A percentile compares a stretch with the other conserved stretches of the same genome.
Conservation (phyloP, 805 yeast genomes). For the Candida vaughaniae region DNA sequence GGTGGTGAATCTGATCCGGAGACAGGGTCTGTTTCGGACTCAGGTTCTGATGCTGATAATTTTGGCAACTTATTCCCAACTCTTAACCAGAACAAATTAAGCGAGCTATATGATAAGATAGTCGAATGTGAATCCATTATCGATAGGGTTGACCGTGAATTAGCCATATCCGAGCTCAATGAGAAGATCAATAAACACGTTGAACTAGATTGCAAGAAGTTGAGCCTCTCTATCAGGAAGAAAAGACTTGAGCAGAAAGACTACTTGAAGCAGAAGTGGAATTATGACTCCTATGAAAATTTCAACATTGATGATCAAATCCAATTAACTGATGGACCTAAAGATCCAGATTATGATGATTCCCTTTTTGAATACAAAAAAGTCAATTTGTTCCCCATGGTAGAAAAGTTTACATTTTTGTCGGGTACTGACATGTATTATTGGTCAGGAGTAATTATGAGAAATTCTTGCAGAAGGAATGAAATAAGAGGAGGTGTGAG, state of each 20-base stretch:
- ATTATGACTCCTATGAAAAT: conserved; percentile 38
- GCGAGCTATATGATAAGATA: conserved; percentile 32
- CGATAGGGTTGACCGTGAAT: conserved; percentile 30
- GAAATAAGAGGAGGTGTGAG: conserved; percentile 85
- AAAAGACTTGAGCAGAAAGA: conserved; percentile 32
- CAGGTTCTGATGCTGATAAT: conserved; percentile 14
- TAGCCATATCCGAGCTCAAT: conserved; percentile 30
- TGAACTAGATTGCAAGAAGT: conserved; percentile 30
- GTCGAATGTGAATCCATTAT: conserved; percentile 32
- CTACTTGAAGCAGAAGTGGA: conserved; percentile 35
- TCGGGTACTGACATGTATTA: conserved; percentile 81
- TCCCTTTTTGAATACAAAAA: conserved; percentile 46
- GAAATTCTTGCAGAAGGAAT: conserved; percentile 91
- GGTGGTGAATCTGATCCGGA: conserved; percentile 21
- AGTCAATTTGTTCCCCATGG: conserved; percentile 81
- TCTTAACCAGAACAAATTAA: conserved; percentile 16
- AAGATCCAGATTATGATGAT: conserved; percentile 37
- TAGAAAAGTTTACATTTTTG: conserved; percentile 79
- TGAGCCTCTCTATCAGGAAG: conserved; percentile 31
- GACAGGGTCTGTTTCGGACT: conserved; percentile 16
- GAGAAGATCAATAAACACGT: conserved; percentile 31
- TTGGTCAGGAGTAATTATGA: conserved; percentile 98
- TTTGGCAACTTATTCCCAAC: conserved; percentile 8
- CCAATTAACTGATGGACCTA: background rate
- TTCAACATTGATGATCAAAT: conserved; percentile 37